phyloP scores from a whole-genome alignment of 2,329 filamentous ascomycete species.

The Fusarium nelsonii region DNA sequence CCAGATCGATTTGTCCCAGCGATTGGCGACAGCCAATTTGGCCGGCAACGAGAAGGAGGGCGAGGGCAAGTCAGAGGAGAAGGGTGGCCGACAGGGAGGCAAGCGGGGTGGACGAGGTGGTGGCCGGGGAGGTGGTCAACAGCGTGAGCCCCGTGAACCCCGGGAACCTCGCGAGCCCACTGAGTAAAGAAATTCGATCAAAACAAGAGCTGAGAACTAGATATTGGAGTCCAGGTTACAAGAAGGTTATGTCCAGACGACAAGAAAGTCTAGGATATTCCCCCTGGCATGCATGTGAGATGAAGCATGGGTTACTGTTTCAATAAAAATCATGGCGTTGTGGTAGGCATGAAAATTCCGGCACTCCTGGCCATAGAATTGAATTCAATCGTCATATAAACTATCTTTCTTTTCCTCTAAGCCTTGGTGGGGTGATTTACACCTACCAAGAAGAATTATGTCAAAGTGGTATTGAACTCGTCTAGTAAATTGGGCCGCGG shows the following conservation, averaged over 20 bases:
- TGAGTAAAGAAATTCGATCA: conserved; percentile 31
- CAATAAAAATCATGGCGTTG: conserved; percentile 56
- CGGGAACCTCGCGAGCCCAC: conserved; percentile 61
- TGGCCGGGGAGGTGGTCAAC: conserved; percentile 64
- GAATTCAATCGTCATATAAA: conserved; percentile 53
- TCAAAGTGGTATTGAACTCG: conserved; percentile 49
- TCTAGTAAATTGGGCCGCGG: conserved; percentile 49
- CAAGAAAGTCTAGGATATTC: conserved; percentile 42
- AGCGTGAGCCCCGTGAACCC: conserved; percentile 61
- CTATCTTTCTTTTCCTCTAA: conserved; percentile 16
- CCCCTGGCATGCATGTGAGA: conserved; percentile 48
- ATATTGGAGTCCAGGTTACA: conserved; percentile 40
- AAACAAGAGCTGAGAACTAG: conserved; percentile 35
- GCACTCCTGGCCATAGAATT: conserved; percentile 52
- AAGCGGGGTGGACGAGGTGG: conserved; percentile 66
- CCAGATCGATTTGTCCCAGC: conserved; percentile 97
- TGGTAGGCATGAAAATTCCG: conserved; percentile 52
- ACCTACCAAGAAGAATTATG: conserved; percentile 37
- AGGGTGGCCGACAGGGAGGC: conserved; percentile 62
- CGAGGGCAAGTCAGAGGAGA: conserved; percentile 62
- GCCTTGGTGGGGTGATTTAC: conserved; percentile 3
- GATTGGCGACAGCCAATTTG: conserved; percentile 84
- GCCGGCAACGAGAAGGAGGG: conserved; percentile 62
- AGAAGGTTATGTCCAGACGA: conserved; percentile 42
- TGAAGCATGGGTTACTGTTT: conserved; percentile 51